Percentiles rank a stretch among this genome's conserved stretches.
Evolutionary conservation across 129 eudicot genomes (phyloP).

Genomic region (Artemisia argyi): DNA sequence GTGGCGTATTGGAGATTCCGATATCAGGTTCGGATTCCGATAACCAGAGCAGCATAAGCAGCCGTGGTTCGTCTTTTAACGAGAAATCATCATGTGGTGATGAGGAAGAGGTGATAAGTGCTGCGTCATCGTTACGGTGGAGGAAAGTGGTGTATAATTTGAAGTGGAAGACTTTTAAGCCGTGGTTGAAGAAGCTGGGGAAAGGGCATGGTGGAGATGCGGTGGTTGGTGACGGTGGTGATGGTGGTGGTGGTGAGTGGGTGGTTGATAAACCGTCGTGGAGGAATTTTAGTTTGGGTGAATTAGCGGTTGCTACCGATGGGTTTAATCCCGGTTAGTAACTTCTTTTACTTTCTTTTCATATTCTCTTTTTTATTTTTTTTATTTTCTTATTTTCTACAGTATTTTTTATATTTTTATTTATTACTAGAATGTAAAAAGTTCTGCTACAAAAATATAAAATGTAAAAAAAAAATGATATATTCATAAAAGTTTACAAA

Average conservation of each 20-base stretch:
- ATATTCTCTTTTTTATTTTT: slow-evolving; percentile 14
- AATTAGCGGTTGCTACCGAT: slow-evolving; percentile 73
- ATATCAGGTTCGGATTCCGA: slow-evolving; percentile 63
- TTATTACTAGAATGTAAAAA: background rate
- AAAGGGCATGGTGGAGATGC: slow-evolving; percentile 40
- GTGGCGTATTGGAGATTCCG: slow-evolving; percentile 67
- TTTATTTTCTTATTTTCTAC: background rate
- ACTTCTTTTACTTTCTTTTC: background rate
- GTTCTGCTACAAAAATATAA: no score
- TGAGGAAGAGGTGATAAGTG: background rate
- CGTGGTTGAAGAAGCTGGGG: slow-evolving; percentile 50
- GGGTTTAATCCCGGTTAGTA: slow-evolving; percentile 56
- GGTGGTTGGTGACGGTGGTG: slow-evolving; percentile 28
- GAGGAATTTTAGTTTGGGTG: slow-evolving; percentile 73
- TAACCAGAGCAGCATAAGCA: slow-evolving; percentile 42
- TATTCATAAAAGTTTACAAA: no score
- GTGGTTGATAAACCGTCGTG: slow-evolving; percentile 73
- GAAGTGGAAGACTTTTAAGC: slow-evolving; percentile 50
- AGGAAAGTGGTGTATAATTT: slow-evolving; percentile 46
- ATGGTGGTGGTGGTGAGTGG: slow-evolving; percentile 22
- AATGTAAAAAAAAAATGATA: no score
- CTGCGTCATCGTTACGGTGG: slow-evolving; percentile 37
- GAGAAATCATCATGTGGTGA: slow-evolving; percentile 24
- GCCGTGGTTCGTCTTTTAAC: slow-evolving; percentile 42
- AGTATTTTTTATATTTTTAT: background rate